phyloP scores from a whole-genome alignment of 1,139 yeast species.

The Pichia sp. region DNA sequence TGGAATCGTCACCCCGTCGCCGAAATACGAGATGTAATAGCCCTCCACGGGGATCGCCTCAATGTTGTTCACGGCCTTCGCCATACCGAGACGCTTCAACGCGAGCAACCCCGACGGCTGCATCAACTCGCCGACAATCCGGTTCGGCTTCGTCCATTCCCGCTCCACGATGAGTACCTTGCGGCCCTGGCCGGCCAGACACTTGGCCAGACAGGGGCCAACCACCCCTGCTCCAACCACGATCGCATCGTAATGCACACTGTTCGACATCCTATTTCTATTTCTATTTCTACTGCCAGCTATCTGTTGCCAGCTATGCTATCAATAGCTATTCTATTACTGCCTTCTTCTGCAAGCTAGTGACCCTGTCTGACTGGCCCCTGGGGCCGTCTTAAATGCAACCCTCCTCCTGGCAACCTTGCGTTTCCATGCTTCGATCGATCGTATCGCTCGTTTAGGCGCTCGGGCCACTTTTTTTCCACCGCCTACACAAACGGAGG shows the following conservation, averaged over 20 bases:
- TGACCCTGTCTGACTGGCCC: no score
- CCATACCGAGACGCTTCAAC: conserved; percentile 74
- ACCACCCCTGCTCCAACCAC: conserved; percentile 94
- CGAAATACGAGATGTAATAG: conserved; percentile 68
- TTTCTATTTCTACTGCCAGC: not conserved
- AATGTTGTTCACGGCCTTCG: conserved; percentile 70
- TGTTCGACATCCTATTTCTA: conserved; percentile 6
- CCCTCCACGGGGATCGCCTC: conserved; percentile 79
- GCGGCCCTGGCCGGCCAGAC: conserved; percentile 86
- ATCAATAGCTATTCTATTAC: not conserved
- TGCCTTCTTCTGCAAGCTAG: not conserved
- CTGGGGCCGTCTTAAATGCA: not conserved
- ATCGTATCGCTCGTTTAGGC: conserved; percentile 5
- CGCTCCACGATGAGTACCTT: conserved; percentile 73
- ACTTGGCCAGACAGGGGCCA: conserved; percentile 91
- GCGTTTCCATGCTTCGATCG: not conserved
- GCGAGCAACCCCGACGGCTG: conserved; percentile 95
- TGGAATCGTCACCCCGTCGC: conserved; percentile 52
- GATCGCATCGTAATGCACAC: conserved; percentile 50
- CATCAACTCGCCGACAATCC: conserved; percentile 94
- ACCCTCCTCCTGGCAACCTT: not conserved
- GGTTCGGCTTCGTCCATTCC: conserved; percentile 87
- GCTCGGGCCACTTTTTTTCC: conserved; percentile 6
- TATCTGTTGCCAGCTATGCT: not conserved
- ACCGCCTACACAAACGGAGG: not conserved